These are phyloP conservation scores for Panicum miliaceum DNA, from an alignment of 176 grass and related monocot species.

Conservation along the genomic window DNA sequence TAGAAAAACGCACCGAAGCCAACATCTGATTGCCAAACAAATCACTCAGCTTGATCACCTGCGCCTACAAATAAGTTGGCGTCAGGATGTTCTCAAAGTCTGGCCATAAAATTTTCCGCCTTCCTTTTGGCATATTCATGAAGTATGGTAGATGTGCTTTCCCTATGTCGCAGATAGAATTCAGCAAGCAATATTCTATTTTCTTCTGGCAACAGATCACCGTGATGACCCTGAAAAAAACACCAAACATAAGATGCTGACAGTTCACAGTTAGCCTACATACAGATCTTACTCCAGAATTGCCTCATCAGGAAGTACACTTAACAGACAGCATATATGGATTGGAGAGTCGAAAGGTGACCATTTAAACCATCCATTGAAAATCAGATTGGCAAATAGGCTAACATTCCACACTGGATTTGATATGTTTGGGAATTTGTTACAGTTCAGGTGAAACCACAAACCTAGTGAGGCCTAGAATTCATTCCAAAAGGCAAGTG, in stretches of 20 bases:
- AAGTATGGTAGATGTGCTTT: conserved; percentile 68
- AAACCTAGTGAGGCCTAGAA: background rate
- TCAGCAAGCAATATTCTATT: conserved; percentile 90
- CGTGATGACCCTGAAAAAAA: conserved; percentile 73
- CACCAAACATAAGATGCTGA: conserved; percentile 25
- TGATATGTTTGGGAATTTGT: conserved; percentile 5
- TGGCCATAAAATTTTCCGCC: conserved; percentile 39
- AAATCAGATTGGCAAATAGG: background rate
- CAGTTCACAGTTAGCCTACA: conserved; percentile 28
- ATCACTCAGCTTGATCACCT: background rate
- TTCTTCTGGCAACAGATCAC: conserved; percentile 84
- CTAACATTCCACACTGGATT: background rate
- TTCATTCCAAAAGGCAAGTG: background rate
- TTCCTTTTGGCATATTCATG: conserved; percentile 91
- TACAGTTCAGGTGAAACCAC: background rate
- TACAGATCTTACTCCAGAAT: background rate
- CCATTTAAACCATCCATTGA: background rate
- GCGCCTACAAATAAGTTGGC: background rate
- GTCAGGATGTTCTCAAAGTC: conserved; percentile 43
- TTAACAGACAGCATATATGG: conserved; percentile 28
- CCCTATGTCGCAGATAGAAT: conserved; percentile 87
- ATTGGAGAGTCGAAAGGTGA: background rate
- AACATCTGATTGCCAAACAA: conserved; percentile 6
- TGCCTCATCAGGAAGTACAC: conserved; percentile 11
- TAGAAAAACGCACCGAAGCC: conserved; percentile 4